Conservation (phyloP, 2,329 filamentous ascomycete species). For the Alternaria dauci region DNA sequence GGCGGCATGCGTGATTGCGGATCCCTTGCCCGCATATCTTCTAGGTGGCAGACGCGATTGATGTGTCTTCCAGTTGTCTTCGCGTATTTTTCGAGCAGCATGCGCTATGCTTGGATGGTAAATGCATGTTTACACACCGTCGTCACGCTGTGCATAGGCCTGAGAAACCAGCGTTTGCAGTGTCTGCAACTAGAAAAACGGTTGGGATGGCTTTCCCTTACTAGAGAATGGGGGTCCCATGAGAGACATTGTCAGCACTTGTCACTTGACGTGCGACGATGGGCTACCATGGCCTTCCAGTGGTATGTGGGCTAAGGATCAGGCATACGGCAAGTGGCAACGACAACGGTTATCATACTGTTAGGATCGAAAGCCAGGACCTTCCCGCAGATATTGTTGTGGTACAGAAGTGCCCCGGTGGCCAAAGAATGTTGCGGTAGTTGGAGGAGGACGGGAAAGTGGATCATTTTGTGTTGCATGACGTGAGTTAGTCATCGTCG, state of each 20-base stretch:
- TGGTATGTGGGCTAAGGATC: conserved; percentile 24
- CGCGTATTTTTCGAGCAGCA: conserved; percentile 19
- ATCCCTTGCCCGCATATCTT: conserved; percentile 40
- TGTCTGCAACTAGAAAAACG: background rate
- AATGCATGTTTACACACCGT: conserved; percentile 11
- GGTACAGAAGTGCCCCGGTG: conserved; percentile 27
- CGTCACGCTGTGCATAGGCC: conserved; percentile 12
- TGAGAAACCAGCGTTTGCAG: conserved; percentile 1
- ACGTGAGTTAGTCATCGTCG: conserved; percentile 19
- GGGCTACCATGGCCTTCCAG: conserved; percentile 24
- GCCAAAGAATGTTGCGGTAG: conserved; percentile 27
- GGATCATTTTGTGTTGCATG: conserved; percentile 19
- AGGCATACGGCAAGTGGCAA: conserved; percentile 25
- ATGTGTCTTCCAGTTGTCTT: conserved; percentile 25
- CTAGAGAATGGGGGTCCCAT: conserved; percentile 11
- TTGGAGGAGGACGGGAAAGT: conserved; percentile 33
- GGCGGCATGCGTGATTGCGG: conserved; percentile 45
- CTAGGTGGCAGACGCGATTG: conserved; percentile 32
- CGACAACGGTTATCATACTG: conserved; percentile 37
- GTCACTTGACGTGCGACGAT: conserved; percentile 21
- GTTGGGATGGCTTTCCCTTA: background rate
- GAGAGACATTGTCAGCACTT: conserved; percentile 6
- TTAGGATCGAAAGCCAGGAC: conserved; percentile 25
- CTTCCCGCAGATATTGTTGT: conserved; percentile 26
- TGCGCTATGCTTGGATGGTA: conserved; percentile 22